These are phyloP conservation scores for Myxozyma neglecta DNA, from an alignment of 805 yeast species.

Conservation along the genomic window DNA sequence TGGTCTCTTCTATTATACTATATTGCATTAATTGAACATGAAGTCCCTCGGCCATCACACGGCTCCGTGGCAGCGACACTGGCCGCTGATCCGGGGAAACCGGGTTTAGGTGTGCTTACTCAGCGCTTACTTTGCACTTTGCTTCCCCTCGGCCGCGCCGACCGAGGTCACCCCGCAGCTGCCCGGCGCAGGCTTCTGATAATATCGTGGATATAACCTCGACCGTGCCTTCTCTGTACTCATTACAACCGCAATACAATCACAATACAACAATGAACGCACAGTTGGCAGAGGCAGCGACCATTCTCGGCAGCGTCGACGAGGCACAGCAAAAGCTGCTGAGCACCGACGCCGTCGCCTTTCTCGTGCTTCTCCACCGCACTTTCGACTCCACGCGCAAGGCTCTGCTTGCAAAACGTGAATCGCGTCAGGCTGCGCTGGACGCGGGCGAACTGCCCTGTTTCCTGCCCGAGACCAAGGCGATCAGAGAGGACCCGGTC, in stretches of 20 bases:
- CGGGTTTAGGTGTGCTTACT: too few relatives aligned
- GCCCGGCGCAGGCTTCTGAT: neutral
- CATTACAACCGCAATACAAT: constrained; percentile 3
- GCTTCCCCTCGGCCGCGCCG: neutral
- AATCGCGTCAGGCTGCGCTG: constrained; percentile 54
- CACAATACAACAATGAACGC: constrained; percentile 13
- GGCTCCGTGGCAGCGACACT: too few relatives aligned
- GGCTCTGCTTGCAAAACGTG: constrained; percentile 57
- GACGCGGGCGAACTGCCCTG: constrained; percentile 67
- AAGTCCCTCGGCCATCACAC: too few relatives aligned
- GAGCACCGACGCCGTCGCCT: constrained; percentile 62
- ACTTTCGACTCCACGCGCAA: constrained; percentile 58
- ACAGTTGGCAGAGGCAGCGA: constrained; percentile 18
- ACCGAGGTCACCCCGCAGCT: constrained; percentile 15
- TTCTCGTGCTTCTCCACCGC: constrained; percentile 67
- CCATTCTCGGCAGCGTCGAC: constrained; percentile 53
- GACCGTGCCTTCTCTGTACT: neutral
- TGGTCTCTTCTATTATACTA: too few relatives aligned
- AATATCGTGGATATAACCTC: too few relatives aligned
- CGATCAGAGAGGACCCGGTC: constrained; percentile 62
- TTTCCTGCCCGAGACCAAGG: constrained; percentile 63
- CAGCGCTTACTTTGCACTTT: neutral
- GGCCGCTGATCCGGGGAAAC: too few relatives aligned
- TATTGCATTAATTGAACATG: too few relatives aligned
- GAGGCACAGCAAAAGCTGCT: constrained; percentile 54